Percentiles rank a stretch among this genome's conserved stretches.
These are phyloP conservation scores for Coemansia sp. DNA, from an alignment of 192 early-diverging fungal genomes.

Conservation along the genomic window DNA sequence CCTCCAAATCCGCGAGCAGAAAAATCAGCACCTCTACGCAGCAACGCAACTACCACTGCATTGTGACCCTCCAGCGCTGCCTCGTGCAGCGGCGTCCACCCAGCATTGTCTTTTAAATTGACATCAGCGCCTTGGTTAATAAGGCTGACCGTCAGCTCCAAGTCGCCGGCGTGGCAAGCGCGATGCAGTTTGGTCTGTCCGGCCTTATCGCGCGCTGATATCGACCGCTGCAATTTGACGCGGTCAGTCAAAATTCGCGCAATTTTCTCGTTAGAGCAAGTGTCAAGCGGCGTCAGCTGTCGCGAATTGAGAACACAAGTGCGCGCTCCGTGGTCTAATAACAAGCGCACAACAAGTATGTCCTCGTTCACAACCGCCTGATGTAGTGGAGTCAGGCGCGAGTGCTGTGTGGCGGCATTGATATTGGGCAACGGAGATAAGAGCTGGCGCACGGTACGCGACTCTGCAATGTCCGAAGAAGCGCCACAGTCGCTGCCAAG, in stretches of 20 bases:
- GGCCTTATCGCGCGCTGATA: conserved; percentile 57
- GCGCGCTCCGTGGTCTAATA: conserved; percentile 45
- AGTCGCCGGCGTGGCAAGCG: conserved; percentile 62
- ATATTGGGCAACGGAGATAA: conserved; percentile 46
- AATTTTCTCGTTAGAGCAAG: conserved; percentile 45
- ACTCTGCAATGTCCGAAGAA: conserved; percentile 17
- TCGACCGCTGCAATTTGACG: conserved; percentile 37
- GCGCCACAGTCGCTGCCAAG: conserved; percentile 15
- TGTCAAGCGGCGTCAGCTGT: conserved; percentile 49
- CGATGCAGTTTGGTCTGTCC: conserved; percentile 72
- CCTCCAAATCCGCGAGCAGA: conserved; percentile 63
- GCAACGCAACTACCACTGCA: conserved; percentile 34
- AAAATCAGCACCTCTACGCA: conserved; percentile 64
- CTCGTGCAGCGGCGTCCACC: conserved; percentile 72
- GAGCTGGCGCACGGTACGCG: conserved; percentile 29
- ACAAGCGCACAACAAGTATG: conserved; percentile 29
- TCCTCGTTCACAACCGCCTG: conserved; percentile 39
- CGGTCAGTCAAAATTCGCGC: conserved; percentile 47
- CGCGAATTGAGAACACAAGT: conserved; percentile 37
- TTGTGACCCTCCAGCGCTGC: conserved; percentile 63
- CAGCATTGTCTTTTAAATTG: conserved; percentile 67
- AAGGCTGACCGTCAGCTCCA: conserved; percentile 52
- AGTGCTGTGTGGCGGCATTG: conserved; percentile 29
- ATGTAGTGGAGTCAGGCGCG: conserved; percentile 47
- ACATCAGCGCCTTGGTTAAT: conserved; percentile 69